Base-by-base conservation (phyloP, 345 rosid species). In the Linum lewisii region DNA sequence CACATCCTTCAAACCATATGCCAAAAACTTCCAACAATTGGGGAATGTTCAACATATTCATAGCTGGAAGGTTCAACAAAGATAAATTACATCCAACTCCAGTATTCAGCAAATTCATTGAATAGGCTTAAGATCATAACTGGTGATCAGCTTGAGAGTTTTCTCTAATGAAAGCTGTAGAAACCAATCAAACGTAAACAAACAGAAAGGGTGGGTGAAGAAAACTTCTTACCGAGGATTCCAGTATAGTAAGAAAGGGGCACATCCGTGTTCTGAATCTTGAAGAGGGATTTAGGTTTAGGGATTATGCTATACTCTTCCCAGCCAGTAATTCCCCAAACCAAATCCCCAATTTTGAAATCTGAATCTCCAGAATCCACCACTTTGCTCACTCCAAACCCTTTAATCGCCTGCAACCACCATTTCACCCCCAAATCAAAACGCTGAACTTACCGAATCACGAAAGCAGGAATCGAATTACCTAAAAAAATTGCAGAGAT, bases 161-260 rank as follows among this genome's bases (percentile, higher is more conserved):
- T n/a, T n/a, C n/a, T n/a, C n/a, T n/a, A n/a, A n/a, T n/a, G n/a
- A n/a, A n/a, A 54, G 8, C 1, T 5, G 21, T 34, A 0, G 26
- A 1, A 18, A 42, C 37, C 5, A n/a, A n/a, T n/a, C n/a, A n/a
- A n/a, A n/a, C n/a, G n/a, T n/a, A n/a, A n/a, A n/a, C n/a, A 16
- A 14, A 3, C 22, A 32, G 7, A 26, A 20, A 1, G 18, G 38
- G 32, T 26, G 6, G 32, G 32, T 26, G 32, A 26, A n/a, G n/a
- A n/a, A n/a, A 26, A 26, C 32, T 26, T 2, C 54, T 18, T 44
- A 73, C 67, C 70, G 19, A 73, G 65, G 22, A 69, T 21, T n/a
- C 77, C 65, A 47, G 67, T 61, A 8, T 69, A 73, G 52, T 69
- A 66, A 7, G 74, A 58, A 24, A 69, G 67, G 14, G 69, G 74